A percentile compares a stretch with the other conserved stretches of the same genome.
phyloP scores from a whole-genome alignment of 176 grass and related monocot genomes.

The Paspalum vaginatum region DNA sequence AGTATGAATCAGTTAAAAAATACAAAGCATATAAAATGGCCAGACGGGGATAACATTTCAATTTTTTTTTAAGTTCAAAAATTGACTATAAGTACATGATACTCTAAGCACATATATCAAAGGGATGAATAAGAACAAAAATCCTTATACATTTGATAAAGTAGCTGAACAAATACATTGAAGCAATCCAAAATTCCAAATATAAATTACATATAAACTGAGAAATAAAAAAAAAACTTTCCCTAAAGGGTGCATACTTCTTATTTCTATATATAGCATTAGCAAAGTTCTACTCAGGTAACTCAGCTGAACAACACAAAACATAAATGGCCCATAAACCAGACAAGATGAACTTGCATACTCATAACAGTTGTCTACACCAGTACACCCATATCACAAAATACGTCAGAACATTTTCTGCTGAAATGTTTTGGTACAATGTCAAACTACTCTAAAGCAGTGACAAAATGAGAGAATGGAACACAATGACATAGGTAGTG shows the following conservation, averaged over 20 bases:
- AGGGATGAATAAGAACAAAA: neutral
- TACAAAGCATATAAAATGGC: neutral
- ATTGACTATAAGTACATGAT: constrained; percentile 23
- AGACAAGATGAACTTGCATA: neutral
- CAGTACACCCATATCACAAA: neutral
- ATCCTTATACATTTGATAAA: constrained; percentile 1
- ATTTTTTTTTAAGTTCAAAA: neutral
- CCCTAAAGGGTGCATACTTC: neutral
- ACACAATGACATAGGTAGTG: neutral
- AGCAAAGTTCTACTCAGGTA: neutral
- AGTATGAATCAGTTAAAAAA: neutral
- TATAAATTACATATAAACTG: neutral
- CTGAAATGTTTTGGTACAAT: neutral
- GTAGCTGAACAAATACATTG: neutral
- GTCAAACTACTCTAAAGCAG: neutral
- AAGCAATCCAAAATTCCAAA: constrained; percentile 27
- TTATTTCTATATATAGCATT: neutral
- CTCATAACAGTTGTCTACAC: neutral
- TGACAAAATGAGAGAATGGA: neutral
- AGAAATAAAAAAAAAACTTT: neutral
- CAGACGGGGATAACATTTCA: neutral
- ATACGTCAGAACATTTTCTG: constrained; percentile 15
- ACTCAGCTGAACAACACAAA: neutral
- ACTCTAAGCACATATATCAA: neutral
- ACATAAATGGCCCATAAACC: neutral